Percentiles rank a stretch among this genome's conserved stretches.
Evolutionary conservation across 768 basidiomycete species (phyloP).

Genomic region (Auricularia sp.): DNA sequence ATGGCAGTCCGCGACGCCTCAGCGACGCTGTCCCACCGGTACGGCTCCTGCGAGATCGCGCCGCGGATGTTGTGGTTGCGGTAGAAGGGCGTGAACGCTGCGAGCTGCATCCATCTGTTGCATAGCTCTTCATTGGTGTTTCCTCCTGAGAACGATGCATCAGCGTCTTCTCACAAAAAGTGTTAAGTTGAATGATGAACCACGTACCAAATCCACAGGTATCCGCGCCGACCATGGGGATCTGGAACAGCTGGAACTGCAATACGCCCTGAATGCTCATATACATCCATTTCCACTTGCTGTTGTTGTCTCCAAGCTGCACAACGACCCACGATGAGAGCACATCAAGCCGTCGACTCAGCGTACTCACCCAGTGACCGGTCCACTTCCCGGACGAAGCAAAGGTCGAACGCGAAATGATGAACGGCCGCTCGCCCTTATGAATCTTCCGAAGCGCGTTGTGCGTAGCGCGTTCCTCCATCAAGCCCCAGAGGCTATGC

Average conservation of each 20-base stretch:
- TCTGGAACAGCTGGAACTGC: conserved; percentile 77
- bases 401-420: conserved; percentile 63
- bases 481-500: conserved; percentile 63
- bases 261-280: conserved; percentile 64
- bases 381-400: conserved; percentile 59
- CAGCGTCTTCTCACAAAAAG: background rate
- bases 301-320: conserved; percentile 69
- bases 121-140: conserved; percentile 77
- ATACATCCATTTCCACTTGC: conserved; percentile 64
- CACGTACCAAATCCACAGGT: conserved; percentile 54
- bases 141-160: conserved; percentile 22
- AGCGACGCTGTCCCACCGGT: conserved; percentile 72
- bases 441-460: conserved; percentile 43
- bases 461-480: conserved; percentile 62
- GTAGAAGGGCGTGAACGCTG: conserved; percentile 75
- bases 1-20: conserved; percentile 65
- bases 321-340: background rate
- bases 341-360: background rate
- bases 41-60: conserved; percentile 70
- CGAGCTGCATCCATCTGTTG: conserved; percentile 80
- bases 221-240: conserved; percentile 78
- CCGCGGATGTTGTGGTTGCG: conserved; percentile 64
- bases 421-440: conserved; percentile 56
- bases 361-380: conserved; percentile 52
- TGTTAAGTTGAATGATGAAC: background rate